Base-by-base conservation (phyloP, 192 early-diverging fungal species). In the Coemansia umbellata region DNA sequence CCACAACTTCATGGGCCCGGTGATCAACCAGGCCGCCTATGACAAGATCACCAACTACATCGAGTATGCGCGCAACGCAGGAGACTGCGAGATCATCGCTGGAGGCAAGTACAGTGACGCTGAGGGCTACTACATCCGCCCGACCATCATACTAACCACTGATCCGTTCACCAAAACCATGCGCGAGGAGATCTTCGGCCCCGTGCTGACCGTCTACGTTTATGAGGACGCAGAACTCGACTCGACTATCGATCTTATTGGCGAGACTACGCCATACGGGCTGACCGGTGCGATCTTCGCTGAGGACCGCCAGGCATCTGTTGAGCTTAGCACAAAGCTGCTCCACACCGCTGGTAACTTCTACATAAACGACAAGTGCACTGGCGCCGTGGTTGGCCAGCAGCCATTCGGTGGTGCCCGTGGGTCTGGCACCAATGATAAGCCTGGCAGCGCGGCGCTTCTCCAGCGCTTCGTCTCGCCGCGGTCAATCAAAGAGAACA, bases 321-420 rank as follows among this genome's bases (percentile, higher is more conserved):
- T 92, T 28, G 56, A 75, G 15, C 89, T 84, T 22, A 80, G 81
- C 55, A 86, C 89, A 62, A 70, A 81, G 47, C 81, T 98, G 50
- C 84, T 92, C 36, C 79, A 98, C 75, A 82, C 89, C 30, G 89
- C 92, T 5, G 95, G 95, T 31, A 98, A 98, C 85, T 95, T 98
- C 53, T 98, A 98, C 74, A 86, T 98, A 67, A 98, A 98, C 69
- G 95, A 98, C 81, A 98, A 98, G 75, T 93, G 86, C 63, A 98
- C 95, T 36, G 95, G 95, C 37, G 95, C 94, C 27, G 89, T 96
- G 27, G 94, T 96, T 37, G 93, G 94, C 52, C 95, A 98, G 74
- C 95, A 98, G 81, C 88, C 95, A 15, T 98, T 98, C 69, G 95
- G 95, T 60, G 95, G 95, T 58, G 85, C 83, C 57, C 84, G 93